Conservation (phyloP, 768 basidiomycete species). For the Gymnopilus junonius region DNA sequence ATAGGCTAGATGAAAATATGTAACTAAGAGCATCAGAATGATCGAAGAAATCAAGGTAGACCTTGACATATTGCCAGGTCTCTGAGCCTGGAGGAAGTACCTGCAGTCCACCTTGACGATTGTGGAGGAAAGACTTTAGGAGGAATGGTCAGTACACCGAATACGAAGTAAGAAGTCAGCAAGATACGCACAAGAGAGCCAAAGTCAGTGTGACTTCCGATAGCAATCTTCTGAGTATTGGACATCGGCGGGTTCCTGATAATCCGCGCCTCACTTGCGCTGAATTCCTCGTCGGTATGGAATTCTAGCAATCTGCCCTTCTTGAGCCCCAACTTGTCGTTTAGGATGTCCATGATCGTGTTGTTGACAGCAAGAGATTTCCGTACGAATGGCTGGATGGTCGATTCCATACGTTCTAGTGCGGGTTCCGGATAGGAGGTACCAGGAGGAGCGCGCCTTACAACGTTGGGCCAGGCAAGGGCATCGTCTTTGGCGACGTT, state of each 20-base stretch:
- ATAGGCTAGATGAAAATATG: constrained; percentile 41
- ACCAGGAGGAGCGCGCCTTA: constrained; percentile 41
- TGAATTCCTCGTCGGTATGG: constrained; percentile 50
- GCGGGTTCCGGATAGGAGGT: constrained; percentile 55
- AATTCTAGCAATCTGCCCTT: constrained; percentile 45
- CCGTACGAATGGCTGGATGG: constrained; percentile 58
- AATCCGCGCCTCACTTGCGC: constrained; percentile 61
- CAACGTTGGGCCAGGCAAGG: constrained; percentile 56
- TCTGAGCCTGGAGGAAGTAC: constrained; percentile 65
- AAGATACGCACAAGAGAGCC: constrained; percentile 60
- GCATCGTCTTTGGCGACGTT: constrained; percentile 75
- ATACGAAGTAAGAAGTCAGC: not conserved
- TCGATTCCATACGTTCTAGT: constrained; percentile 50
- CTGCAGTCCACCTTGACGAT: constrained; percentile 71
- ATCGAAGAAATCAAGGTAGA: constrained; percentile 24
- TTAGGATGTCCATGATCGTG: constrained; percentile 56
- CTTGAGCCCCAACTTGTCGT: constrained; percentile 57
- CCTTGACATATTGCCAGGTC: constrained; percentile 72
- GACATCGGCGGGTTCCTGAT: constrained; percentile 52
- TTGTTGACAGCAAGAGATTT: constrained; percentile 62
- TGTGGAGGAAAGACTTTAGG: constrained; percentile 66
- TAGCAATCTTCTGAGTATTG: constrained; percentile 39
- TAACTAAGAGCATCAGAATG: not conserved
- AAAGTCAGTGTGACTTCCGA: constrained; percentile 77
- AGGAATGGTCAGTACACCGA: not conserved